phyloP scores from a whole-genome alignment of 1,284 basidiomycete species.

The Microbotryomycetes sp. region DNA sequence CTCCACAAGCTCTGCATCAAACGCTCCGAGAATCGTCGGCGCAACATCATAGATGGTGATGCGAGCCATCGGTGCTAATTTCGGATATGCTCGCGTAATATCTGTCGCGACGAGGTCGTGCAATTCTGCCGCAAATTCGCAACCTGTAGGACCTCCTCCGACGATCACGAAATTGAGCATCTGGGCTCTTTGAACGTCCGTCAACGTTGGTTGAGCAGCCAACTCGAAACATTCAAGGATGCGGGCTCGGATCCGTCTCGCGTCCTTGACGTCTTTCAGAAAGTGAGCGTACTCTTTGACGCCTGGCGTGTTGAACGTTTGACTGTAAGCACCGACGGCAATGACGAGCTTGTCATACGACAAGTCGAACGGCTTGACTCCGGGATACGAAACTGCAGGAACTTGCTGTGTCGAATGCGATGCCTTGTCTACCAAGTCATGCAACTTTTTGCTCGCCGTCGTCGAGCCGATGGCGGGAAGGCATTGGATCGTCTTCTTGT shows the following conservation, averaged over 20 bases:
- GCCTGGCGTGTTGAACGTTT: conserved; percentile 53
- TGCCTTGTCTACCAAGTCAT: conserved; percentile 42
- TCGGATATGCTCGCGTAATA: conserved; percentile 48
- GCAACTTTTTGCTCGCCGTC: neutral
- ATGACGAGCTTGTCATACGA: conserved; percentile 75
- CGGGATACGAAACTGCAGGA: conserved; percentile 35
- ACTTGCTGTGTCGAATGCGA: conserved; percentile 48
- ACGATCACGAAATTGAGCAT: conserved; percentile 74
- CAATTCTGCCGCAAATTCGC: conserved; percentile 79
- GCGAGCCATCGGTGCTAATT: conserved; percentile 18
- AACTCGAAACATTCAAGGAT: conserved; percentile 75
- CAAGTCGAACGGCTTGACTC: conserved; percentile 47
- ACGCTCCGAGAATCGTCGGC: conserved; percentile 33
- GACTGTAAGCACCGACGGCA: conserved; percentile 73
- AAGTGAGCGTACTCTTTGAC: conserved; percentile 65
- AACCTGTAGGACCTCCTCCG: conserved; percentile 54
- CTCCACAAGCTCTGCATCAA: conserved; percentile 34
- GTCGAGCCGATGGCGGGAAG: conserved; percentile 13
- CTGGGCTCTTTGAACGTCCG: conserved; percentile 57
- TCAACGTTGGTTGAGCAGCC: conserved; percentile 61
- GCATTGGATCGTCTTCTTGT: conserved; percentile 50
- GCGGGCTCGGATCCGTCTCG: conserved; percentile 65
- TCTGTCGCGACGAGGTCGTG: conserved; percentile 75
- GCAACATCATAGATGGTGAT: conserved; percentile 36
- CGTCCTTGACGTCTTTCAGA: conserved; percentile 63